Evolutionary conservation across 352 stramenopile genomes (phyloP).

Genomic region (Pythium dissotocum): DNA sequence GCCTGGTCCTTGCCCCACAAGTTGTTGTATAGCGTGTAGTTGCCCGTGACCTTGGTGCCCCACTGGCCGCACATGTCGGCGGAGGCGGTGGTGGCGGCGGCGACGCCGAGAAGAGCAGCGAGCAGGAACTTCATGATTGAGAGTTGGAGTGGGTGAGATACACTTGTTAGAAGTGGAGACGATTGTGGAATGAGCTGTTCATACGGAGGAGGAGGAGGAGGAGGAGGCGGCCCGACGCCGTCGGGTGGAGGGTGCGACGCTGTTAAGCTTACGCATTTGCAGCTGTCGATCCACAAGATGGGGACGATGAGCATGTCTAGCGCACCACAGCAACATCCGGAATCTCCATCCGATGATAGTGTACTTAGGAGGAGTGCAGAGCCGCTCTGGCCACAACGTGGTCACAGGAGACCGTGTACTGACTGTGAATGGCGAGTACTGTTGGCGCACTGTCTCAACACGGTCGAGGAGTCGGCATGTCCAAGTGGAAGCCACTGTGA

Average conservation of each 20-base stretch:
- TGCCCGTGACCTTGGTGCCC: slow-evolving; percentile 30
- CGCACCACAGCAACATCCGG: neutral
- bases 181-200: slow-evolving; percentile 11
- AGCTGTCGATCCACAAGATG: slow-evolving; percentile 2
- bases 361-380: no score
- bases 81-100: slow-evolving; percentile 12
- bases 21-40: slow-evolving; percentile 57
- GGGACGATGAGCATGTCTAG: neutral
- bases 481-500: neutral
- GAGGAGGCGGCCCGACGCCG: no score
- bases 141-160: neutral
- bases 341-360: neutral
- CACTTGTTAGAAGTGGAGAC: neutral
- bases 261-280: neutral
- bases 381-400: no score
- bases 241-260: no score
- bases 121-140: slow-evolving; percentile 31
- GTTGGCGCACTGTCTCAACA: neutral
- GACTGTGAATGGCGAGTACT: no score
- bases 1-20: slow-evolving; percentile 37
- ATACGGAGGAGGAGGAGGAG: neutral
- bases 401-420: no score
- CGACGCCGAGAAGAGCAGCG: slow-evolving; percentile 1
- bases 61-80: slow-evolving; percentile 40
- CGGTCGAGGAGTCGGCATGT: neutral